Base-by-base conservation (phyloP, 148 eudicot species). In the Amaranthus cruentus region DNA sequence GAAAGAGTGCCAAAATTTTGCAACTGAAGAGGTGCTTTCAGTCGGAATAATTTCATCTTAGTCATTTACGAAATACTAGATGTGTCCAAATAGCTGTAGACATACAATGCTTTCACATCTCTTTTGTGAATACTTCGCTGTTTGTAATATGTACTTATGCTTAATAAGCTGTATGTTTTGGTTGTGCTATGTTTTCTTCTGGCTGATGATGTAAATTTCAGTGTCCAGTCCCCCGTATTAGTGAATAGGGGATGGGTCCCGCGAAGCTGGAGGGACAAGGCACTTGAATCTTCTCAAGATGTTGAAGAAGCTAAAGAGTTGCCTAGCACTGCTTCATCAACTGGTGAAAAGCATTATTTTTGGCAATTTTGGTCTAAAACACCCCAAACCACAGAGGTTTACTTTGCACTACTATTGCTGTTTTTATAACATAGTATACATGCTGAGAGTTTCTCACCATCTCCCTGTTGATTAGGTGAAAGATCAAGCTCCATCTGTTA, bases 171-270 rank as follows among this genome's bases (percentile, higher is more conserved):
- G 50, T 15, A 10, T 58, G 56, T 15, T 54, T 47, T 49, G 66
- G 38, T 42, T 5, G 44, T 70, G 55, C 47, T 66, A 50, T 57
- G 13, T 54, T 70, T 58, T 70, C 67, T 51, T 79, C 54, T 65
- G 53, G 74, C 68, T 81, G 68, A 79, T 82, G 38, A 71, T 69
- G 70, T 47, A 59, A 65, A 38, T 83, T 84, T 78, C 93, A 95
- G 99, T 81, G 62, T 85, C 66, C 97, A 88, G 92, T 66, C 81
- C 62, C 96, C 99, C 42, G 78, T 95, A 75, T 83, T 95, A 55
- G 99, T 95, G 57, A 95, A 95, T 78, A 92, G 94, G 74, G 99
- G 99, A 77, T 95, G 99, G 99, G 97, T 92, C 71, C 99, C 99
- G 13, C 89, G 96, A 70, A 85, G 88, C 76, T 95, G 96, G 97